phyloP scores from a whole-genome alignment of 768 basidiomycete species.

The Tulasnella sp. region DNA sequence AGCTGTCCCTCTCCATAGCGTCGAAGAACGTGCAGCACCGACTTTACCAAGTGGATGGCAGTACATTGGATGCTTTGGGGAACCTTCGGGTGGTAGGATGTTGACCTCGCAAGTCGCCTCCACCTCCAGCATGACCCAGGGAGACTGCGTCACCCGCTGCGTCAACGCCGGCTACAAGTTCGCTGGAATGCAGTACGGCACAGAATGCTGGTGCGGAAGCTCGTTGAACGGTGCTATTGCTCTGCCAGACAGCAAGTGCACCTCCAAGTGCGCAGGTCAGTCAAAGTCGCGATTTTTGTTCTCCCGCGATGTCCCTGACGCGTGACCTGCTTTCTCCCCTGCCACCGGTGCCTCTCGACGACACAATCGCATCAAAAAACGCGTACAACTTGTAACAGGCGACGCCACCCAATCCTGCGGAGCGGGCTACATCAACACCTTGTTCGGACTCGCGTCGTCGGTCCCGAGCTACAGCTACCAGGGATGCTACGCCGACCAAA shows the following conservation, averaged over 20 bases:
- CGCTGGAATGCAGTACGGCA: constrained; percentile 28
- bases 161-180: not conserved
- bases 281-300: not conserved
- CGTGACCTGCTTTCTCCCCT: not conserved
- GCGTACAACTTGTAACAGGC: not conserved
- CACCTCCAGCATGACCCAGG: constrained; percentile 22
- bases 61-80: not conserved
- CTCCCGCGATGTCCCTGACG: not conserved
- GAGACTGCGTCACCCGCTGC: constrained; percentile 20
- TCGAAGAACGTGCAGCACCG: not conserved
- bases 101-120: not conserved
- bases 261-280: not conserved
- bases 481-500: constrained; percentile 4
- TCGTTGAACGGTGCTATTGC: not conserved
- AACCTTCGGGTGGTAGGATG: not conserved
- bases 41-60: not conserved
- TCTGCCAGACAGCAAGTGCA: not conserved
- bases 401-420: not conserved
- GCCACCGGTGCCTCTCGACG: too few species aligned
- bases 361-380: not conserved
- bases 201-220: constrained; percentile 28
- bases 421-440: constrained; percentile 1
- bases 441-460: not conserved
- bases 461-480: not conserved
- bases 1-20: not conserved